Percentiles rank a stretch among this genome's conserved stretches.
These are phyloP conservation scores for Xylariaceae sp. DNA, from an alignment of 2,329 filamentous ascomycete genomes.

Conservation along the genomic window DNA sequence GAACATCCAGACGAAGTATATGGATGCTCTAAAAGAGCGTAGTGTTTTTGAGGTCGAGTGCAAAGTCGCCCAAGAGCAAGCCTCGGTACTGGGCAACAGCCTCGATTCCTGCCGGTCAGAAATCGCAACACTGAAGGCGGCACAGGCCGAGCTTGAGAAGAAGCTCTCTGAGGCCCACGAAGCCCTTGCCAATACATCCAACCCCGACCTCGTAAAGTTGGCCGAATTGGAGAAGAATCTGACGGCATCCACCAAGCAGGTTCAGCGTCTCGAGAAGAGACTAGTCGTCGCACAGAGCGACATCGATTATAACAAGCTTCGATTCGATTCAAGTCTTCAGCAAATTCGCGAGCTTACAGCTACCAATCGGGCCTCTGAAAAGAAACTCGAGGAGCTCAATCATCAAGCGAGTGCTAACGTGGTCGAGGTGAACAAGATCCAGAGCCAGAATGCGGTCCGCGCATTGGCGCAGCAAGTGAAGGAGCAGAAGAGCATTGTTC, in stretches of 20 bases:
- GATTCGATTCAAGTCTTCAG: slow-evolving; percentile 55
- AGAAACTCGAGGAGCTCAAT: slow-evolving; percentile 37
- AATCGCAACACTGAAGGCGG: slow-evolving; percentile 36
- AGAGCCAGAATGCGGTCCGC: slow-evolving; percentile 35
- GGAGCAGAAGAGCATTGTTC: slow-evolving; percentile 39
- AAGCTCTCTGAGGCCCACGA: slow-evolving; percentile 34
- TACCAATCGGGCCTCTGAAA: slow-evolving; percentile 44
- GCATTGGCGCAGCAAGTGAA: slow-evolving; percentile 36
- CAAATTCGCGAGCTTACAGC: slow-evolving; percentile 40
- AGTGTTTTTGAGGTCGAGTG: slow-evolving; percentile 41
- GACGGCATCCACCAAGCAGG: slow-evolving; percentile 36
- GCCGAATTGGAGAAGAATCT: slow-evolving; percentile 40
- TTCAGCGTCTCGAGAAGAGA: slow-evolving; percentile 38
- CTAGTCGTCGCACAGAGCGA: slow-evolving; percentile 38
- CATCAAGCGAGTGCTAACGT: slow-evolving; percentile 43
- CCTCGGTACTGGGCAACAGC: slow-evolving; percentile 31
- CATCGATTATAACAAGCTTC: slow-evolving; percentile 50
- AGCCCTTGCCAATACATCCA: slow-evolving; percentile 33
- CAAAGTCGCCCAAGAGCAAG: slow-evolving; percentile 34
- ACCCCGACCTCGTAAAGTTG: slow-evolving; percentile 37
- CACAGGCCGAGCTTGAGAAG: slow-evolving; percentile 35
- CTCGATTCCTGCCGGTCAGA: slow-evolving; percentile 37
- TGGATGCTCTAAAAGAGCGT: slow-evolving; percentile 37
- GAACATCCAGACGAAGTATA: slow-evolving; percentile 43
- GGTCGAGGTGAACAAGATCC: slow-evolving; percentile 43